Conservation (phyloP, 2,329 filamentous ascomycete genomes). For the Beauveria sp. region DNA sequence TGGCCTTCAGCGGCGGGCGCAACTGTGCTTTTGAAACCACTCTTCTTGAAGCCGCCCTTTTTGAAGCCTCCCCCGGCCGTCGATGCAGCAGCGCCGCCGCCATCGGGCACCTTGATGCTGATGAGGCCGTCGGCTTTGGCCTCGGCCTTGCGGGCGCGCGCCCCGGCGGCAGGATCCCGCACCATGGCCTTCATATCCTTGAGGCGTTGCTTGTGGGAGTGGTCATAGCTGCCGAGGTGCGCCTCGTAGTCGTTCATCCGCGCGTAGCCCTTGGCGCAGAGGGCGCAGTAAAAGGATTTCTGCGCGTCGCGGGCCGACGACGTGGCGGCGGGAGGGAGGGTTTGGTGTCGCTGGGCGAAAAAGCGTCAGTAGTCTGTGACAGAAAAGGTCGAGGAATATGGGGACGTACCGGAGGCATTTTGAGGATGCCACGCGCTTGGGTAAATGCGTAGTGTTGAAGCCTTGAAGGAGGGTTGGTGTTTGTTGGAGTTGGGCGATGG, state of each 20-base stretch:
- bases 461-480: neutral
- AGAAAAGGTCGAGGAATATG: neutral
- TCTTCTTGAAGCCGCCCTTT: constrained; percentile 71
- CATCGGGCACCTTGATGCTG: constrained; percentile 52
- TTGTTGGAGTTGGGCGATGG: neutral
- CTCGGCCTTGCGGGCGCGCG: constrained; percentile 60
- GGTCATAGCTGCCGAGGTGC: constrained; percentile 89
- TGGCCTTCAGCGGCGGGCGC: constrained; percentile 38
- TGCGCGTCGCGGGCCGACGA: constrained; percentile 65
- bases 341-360: constrained; percentile 51
- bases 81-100: constrained; percentile 20
- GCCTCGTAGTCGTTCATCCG: constrained; percentile 96
- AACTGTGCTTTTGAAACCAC: constrained; percentile 74
- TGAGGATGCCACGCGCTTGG: neutral
- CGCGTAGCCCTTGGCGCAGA: constrained; percentile 90
- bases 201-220: constrained; percentile 85
- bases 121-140: constrained; percentile 63
- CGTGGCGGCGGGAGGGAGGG: constrained; percentile 50
- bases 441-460: neutral
- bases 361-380: neutral
- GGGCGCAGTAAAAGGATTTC: constrained; percentile 73
- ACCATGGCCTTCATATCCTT: constrained; percentile 84
- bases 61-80: constrained; percentile 45
- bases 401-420: constrained; percentile 1
- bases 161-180: constrained; percentile 58